Evolutionary conservation across 1,284 basidiomycete genomes (phyloP), one percentile per base, ranked within the genome.

Genomic region (Ceratobasidium sp.): DNA sequence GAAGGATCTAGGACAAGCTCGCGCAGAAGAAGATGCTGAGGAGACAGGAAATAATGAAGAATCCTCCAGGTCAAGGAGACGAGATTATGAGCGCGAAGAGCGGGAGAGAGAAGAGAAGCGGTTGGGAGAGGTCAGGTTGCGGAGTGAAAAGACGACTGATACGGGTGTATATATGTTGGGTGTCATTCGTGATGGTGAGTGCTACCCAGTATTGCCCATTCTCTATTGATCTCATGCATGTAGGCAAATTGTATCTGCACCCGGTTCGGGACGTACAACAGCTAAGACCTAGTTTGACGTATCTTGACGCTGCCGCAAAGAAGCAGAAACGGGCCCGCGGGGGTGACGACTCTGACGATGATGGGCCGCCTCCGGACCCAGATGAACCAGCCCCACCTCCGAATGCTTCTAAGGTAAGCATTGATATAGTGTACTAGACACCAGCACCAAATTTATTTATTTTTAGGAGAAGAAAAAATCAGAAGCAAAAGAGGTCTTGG

Each of bases 181-280:
- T 14, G 82, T 93, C 44, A 84, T 94, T 70, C 85, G 88, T 67
- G 85, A 91, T 78, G 91, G 92, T 91, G 79, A 67, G 85, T 66
- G 9, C 46, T 74, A 74, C 55, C 63, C 73, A 54, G 72, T 73
- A 28, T 69, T n/a, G 32, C 54, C 50, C 76, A 26, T 38, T 16
- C 35, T 21, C 30, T 58, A 47, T 54, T 73, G n/a, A 52, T 50
- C 41, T 55, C 54, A 73, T 44, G 14, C 13, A 23, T 52, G 18
- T 26, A 94, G 92, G 90, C 26, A 87, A 86, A 74, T 81, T 94
- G 52, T 87, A 93, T 80, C 82, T 94, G n/a, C 89, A 94, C 78
- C 91, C 91, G 50, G 87, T 94, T 77, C 85, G 81, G 75, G 87
- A 92, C 80, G 89, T 87, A 0, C 90, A 93, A 77, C 92, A 94